Conservation (phyloP, 768 basidiomycete genomes). For the Dendrothele bispora region DNA sequence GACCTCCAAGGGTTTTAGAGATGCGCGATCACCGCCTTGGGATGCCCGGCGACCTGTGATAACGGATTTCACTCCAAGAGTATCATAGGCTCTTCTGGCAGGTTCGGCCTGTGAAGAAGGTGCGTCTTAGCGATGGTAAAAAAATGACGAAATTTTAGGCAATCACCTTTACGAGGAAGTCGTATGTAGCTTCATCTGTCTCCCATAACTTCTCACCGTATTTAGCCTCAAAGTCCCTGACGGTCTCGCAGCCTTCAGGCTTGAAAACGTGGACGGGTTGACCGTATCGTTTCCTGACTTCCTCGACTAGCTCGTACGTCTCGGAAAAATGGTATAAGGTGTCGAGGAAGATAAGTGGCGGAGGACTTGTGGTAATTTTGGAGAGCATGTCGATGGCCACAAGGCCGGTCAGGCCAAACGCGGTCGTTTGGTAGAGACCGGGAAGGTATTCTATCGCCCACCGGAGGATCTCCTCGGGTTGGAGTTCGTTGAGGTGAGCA, state of each 20-base stretch:
- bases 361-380: constrained; percentile 64
- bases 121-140: neutral
- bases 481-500: constrained; percentile 62
- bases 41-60: constrained; percentile 95
- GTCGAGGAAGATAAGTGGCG: constrained; percentile 94
- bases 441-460: constrained; percentile 87
- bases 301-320: constrained; percentile 85
- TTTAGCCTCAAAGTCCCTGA: constrained; percentile 74
- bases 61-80: constrained; percentile 76
- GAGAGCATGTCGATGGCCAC: constrained; percentile 95
- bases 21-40: constrained; percentile 88
- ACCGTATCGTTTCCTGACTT: constrained; percentile 77
- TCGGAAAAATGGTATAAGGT: constrained; percentile 95
- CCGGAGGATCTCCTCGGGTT: constrained; percentile 79
- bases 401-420: constrained; percentile 93
- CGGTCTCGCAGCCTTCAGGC: constrained; percentile 68
- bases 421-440: constrained; percentile 88
- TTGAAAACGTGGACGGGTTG: constrained; percentile 74
- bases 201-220: constrained; percentile 88
- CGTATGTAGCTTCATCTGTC: constrained; percentile 82
- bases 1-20: constrained; percentile 83
- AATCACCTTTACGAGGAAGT: constrained; percentile 89
- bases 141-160: constrained; percentile 15
- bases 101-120: constrained; percentile 78
- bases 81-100: constrained; percentile 81